Percentiles rank a stretch among this genome's conserved stretches.
phyloP scores from a whole-genome alignment of 78 protist species.

The Emiliania huxleyi region DNA sequence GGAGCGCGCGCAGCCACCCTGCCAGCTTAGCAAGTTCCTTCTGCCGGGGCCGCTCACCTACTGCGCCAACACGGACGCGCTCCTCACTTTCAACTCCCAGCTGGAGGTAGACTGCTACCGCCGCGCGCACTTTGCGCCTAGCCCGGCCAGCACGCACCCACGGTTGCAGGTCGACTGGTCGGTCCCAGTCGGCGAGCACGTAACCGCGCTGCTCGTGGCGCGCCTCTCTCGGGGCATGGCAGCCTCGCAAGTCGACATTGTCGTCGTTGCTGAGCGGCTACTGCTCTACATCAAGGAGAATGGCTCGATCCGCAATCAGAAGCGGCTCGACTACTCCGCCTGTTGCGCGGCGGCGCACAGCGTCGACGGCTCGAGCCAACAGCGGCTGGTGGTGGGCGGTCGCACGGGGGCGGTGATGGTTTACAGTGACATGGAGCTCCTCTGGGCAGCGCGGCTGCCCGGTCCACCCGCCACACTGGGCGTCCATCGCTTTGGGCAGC shows the following conservation, averaged over 20 bases:
- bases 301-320: constrained; percentile 47
- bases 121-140: not conserved
- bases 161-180: constrained; percentile 44
- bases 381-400: constrained; percentile 20
- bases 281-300: constrained; percentile 20
- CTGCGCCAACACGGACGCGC: constrained; percentile 15
- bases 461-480: constrained; percentile 26
- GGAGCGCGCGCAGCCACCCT: not conserved
- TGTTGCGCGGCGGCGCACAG: not conserved
- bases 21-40: constrained; percentile 48
- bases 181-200: constrained; percentile 49
- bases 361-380: not conserved
- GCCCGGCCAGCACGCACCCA: not conserved
- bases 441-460: constrained; percentile 16
- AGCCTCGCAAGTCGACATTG: not conserved
- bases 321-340: constrained; percentile 31
- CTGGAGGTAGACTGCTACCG: constrained; percentile 44
- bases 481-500: not conserved
- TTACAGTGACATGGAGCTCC: not conserved
- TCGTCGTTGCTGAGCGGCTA: constrained; percentile 37
- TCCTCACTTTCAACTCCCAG: constrained; percentile 48
- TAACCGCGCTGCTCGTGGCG: not conserved
- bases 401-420: not conserved
- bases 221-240: not conserved
- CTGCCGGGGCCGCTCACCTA: constrained; percentile 69